Evolutionary conservation across 352 stramenopile genomes (phyloP), one percentile per base, ranked within the genome.

Genomic region (Phytopythium ostracodes): DNA sequence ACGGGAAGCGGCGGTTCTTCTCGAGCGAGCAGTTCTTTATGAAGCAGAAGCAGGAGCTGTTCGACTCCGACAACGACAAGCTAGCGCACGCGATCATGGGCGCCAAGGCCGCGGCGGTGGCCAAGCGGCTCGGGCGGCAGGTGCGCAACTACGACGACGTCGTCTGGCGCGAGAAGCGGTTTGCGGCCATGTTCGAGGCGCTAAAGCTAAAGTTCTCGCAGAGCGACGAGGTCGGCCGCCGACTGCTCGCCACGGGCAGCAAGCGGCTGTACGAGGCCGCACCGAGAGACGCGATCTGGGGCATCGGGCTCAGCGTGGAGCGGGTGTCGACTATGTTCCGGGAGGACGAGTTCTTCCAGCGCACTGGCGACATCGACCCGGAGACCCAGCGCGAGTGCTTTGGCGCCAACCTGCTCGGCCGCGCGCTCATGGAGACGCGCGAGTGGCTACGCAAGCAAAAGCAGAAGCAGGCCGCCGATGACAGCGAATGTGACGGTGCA

Each of bases 1-100:
- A 73, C 1, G 55, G 55, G 1, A 25, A 44, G 51, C 58, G 62
- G 11, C 68, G 55, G 2, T 88, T 74, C 62, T 81, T 76, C 62
- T 89, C 80, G n/a, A 88, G 77, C 42, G 80, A 89, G 59, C 80
- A 89, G 72, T 85, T 62, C 53, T 88, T 89, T 43, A 88, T 88
- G 76, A 89, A 89, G 77, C 56, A 66, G 25, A 89, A 89, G 66
- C 80, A 89, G 62, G 80, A 89, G 47, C 65, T 71, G 24, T 89
- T 88, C 55, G 80, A 89, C 40, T 68, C 68, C 1, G 46, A 69
- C 1, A 89, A 89, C 24, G 42, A 63, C 1, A 1, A 53, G 20
- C 49, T 88, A 33, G 77, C 77, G 1, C n/a, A 76, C 29, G 64
- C 71, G 12, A 81, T 89, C 20, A 53, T 88, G 6, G 69, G 67